Evolutionary conservation across 2,329 filamentous ascomycete genomes (phyloP), one percentile per base, ranked within the genome.

Genomic region (Sporothrix brasiliensis): DNA sequence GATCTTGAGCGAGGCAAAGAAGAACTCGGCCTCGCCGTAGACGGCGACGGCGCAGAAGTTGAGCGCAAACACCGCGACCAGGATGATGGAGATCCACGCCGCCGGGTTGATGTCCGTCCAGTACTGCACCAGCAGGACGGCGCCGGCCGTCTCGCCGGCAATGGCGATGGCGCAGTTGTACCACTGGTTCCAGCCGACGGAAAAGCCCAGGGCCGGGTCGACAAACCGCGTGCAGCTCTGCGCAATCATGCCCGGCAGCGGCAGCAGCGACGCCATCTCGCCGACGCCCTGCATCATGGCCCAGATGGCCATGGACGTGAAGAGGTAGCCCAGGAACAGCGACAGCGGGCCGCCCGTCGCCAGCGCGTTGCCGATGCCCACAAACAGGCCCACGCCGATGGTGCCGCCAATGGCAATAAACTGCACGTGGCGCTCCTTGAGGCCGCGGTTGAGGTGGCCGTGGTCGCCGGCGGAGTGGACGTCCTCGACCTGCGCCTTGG

Each of bases 201-300:
- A 83, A 74, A 90, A 89, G 49, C 88, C 87, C 21, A 88, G 80
- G 13, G 88, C 83, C 19, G 89, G 87, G 76, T 90, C 88, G 13
- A 87, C 86, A 84, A 87, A 91, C 74, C 87, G 82, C 21, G 87
- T 87, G 10, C 87, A 87, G 75, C 89, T 83, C 73, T 88, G 86
- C 72, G 90, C 85, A 76, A 89, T 89, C 2, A 86, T 86, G 73
- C 88, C 88, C 50, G 83, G 84, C 63, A 91, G 83, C 50, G 88
- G 88, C 82, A 88, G 87, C 72, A 85, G 85, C 53, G 83, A 82
- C 44, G 81, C 84, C 88, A 91, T 90, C 77, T 91, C 88, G 11
- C 88, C 88, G 72, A 89, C 82, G 5, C 56, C 49, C n/a, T 63
- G 72, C 83, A 84, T 76, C 75, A 81, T 77, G 47, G 81, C 81